Evolutionary conservation across 2,329 filamentous ascomycete species (phyloP), one percentile per base, ranked within the genome.

Genomic region (Exophiala sp.): DNA sequence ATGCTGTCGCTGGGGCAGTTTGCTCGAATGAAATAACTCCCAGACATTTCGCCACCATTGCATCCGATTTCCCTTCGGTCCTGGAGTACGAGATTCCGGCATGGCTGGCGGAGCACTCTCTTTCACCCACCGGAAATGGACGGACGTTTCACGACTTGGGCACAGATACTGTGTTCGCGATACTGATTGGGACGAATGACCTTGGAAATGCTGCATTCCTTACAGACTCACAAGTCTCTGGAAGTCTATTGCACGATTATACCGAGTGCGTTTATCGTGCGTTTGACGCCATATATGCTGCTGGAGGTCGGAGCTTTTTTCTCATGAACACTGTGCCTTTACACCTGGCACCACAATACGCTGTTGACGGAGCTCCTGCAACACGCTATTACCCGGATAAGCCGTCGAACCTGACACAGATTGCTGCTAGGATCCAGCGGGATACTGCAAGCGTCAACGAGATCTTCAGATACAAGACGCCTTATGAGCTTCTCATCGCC

Each of bases 1-100:
- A 91, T 69, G 88, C 88, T 32, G 83, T 91, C 46, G 75, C 75
- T 34, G 88, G 88, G 36, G 87, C 87, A 4, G 83, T 84, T 1
- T 91, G 87, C 70, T 86, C 84, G 29, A 88, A 90, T 68, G 68
- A 82, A 32, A 78, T 90, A 55, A 79, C 85, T 1, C 76, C 24
- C 24, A 5, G 24, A 29, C 24, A 29, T 8, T 29, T 29, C 24
- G 7, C 24, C 5, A 29, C 24, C 24, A 29, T 29, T 29, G 24
- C 24, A 29, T 29, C 24, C 7, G 24, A 29, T 29, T 29, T 29
- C 24, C 24, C 24, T 8, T 29, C 24, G 24, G 24, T 29, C 24
- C 4, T 29, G 24, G 24, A 29, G 24, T 29, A 29, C 24, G 24
- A 29, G 24, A 38, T 38, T 41, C 39, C 18, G 12, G n/a, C 10